phyloP scores from a whole-genome alignment of 805 yeast genomes.

The Kluyveromyces lactis region DNA sequence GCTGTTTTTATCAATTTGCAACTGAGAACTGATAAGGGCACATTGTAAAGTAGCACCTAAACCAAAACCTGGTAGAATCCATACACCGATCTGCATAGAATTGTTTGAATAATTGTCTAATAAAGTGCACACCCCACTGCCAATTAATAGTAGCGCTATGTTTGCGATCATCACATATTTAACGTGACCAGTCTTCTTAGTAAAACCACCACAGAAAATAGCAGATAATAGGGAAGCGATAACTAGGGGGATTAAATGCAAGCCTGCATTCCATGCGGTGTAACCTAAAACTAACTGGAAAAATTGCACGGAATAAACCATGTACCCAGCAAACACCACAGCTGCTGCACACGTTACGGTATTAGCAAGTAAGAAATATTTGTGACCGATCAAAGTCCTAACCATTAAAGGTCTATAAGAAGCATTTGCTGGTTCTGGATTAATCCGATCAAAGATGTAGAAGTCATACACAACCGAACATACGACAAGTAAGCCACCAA shows the following conservation, averaged over 20 bases:
- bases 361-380: conserved; percentile 13
- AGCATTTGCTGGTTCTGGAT: not conserved
- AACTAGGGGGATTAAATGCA: conserved; percentile 15
- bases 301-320: conserved; percentile 19
- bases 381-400: conserved; percentile 11
- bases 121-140: conserved; percentile 29
- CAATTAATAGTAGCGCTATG: conserved; percentile 25
- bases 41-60: conserved; percentile 31
- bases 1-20: conserved; percentile 17
- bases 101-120: conserved; percentile 25
- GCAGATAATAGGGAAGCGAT: conserved; percentile 18
- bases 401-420: conserved; percentile 11
- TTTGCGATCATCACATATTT: conserved; percentile 31
- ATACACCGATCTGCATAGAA: conserved; percentile 28
- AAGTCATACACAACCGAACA: conserved; percentile 41
- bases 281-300: conserved; percentile 20
- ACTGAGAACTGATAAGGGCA: conserved; percentile 25
- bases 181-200: conserved; percentile 28
- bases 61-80: conserved; percentile 32
- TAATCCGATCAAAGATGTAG: not conserved
- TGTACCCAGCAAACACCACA: conserved; percentile 17
- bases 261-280: conserved; percentile 20
- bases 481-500: conserved; percentile 36
- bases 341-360: conserved; percentile 13
- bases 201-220: conserved; percentile 24